These are phyloP conservation scores for Platanthera guangdongensis DNA, from an alignment of 106 monocot species.

Conservation along the genomic window DNA sequence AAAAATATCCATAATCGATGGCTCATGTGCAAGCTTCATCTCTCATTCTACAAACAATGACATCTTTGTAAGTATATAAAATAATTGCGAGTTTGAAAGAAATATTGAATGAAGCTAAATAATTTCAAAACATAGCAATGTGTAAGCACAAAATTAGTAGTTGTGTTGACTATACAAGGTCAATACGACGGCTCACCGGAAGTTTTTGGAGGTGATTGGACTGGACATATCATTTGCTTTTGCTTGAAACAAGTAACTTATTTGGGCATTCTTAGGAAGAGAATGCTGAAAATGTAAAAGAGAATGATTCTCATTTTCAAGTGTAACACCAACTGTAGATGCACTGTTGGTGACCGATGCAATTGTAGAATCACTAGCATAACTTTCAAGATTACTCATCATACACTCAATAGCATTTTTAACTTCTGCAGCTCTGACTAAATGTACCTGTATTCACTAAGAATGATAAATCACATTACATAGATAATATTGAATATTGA, in stretches of 20 bases:
- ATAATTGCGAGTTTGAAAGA: background rate
- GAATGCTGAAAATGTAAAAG: conserved; percentile 37
- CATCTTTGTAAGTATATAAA: background rate
- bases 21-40: too few species aligned
- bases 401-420: conserved; percentile 86
- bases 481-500: conserved; percentile 6
- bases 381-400: conserved; percentile 81
- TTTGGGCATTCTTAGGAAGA: conserved; percentile 39
- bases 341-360: conserved; percentile 24
- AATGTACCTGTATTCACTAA: conserved; percentile 82
- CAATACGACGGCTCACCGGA: conserved; percentile 41
- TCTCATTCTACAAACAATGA: too few species aligned
- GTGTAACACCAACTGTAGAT: conserved; percentile 25
- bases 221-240: conserved; percentile 55
- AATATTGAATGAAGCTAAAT: background rate
- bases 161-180: background rate
- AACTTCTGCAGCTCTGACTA: conserved; percentile 87
- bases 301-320: conserved; percentile 36
- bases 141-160: background rate
- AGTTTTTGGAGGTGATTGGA: conserved; percentile 61
- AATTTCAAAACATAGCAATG: background rate
- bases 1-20: too few species aligned
- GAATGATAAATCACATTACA: conserved; percentile 42
- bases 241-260: conserved; percentile 36
- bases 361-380: conserved; percentile 52